Conservation (phyloP, 352 stramenopile genomes). For the Chrysophaeum taylorii region DNA sequence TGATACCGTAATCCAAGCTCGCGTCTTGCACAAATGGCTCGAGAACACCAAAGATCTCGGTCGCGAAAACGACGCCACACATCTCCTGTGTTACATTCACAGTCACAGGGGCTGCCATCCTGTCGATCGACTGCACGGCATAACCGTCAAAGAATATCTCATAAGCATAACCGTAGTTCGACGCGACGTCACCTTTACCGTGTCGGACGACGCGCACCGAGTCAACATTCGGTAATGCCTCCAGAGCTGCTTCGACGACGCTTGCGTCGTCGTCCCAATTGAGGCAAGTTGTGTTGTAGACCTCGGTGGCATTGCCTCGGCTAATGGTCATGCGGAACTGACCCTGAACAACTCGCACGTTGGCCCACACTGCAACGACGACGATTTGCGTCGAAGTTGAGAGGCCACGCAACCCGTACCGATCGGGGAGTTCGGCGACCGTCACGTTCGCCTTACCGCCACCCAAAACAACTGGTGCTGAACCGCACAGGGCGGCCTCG, state of each 20-base stretch:
- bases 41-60: constrained; percentile 19
- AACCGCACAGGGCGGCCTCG: constrained; percentile 29
- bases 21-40: no score
- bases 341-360: constrained; percentile 33
- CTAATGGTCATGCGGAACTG: constrained; percentile 37
- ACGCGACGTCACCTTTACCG: constrained; percentile 29
- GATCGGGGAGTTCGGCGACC: neutral
- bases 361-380: constrained; percentile 33
- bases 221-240: constrained; percentile 48
- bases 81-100: neutral
- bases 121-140: constrained; percentile 41
- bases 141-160: constrained; percentile 59
- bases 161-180: constrained; percentile 45
- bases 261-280: constrained; percentile 48
- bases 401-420: constrained; percentile 33
- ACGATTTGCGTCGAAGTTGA: constrained; percentile 46
- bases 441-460: neutral
- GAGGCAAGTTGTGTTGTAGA: constrained; percentile 49
- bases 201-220: constrained; percentile 41
- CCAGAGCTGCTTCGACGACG: constrained; percentile 43
- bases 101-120: neutral
- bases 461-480: neutral
- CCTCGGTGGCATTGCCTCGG: constrained; percentile 29
- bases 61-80: constrained; percentile 16
- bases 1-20: no score